phyloP scores from a whole-genome alignment of 2,329 filamentous ascomycete species.

The Lojkania enalia region DNA sequence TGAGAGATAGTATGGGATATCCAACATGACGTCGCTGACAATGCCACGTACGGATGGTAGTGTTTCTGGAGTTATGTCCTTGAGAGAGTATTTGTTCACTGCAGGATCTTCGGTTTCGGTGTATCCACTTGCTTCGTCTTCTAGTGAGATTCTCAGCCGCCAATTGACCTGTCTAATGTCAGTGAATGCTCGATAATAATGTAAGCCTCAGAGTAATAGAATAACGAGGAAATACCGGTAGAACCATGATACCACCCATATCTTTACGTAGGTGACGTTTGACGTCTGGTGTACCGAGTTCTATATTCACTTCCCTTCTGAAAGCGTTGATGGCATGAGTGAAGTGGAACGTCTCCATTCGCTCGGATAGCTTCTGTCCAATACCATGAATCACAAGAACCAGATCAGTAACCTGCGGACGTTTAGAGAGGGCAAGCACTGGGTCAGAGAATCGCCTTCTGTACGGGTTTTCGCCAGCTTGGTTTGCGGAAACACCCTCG shows the following conservation, averaged over 20 bases:
- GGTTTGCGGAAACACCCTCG: conserved; percentile 50
- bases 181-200: conserved; percentile 11
- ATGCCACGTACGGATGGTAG: conserved; percentile 89
- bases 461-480: conserved; percentile 48
- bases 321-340: conserved; percentile 95
- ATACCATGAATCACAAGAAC: conserved; percentile 94
- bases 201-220: not conserved
- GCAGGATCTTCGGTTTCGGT: conserved; percentile 60
- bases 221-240: conserved; percentile 58
- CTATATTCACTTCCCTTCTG: conserved; percentile 80
- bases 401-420: conserved; percentile 77
- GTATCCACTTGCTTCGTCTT: conserved; percentile 65
- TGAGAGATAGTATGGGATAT: conserved; percentile 97
- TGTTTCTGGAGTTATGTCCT: conserved; percentile 89
- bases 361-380: conserved; percentile 91
- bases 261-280: conserved; percentile 72
- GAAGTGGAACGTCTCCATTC: conserved; percentile 95
- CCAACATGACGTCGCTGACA: conserved; percentile 97
- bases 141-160: conserved; percentile 85
- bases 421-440: conserved; percentile 66
- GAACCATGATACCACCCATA: conserved; percentile 89
- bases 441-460: conserved; percentile 53
- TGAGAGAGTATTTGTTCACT: conserved; percentile 68
- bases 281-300: conserved; percentile 75
- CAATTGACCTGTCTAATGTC: conserved; percentile 69